phyloP scores from a whole-genome alignment of 805 yeast genomes.

The Barnettozyma populi region DNA sequence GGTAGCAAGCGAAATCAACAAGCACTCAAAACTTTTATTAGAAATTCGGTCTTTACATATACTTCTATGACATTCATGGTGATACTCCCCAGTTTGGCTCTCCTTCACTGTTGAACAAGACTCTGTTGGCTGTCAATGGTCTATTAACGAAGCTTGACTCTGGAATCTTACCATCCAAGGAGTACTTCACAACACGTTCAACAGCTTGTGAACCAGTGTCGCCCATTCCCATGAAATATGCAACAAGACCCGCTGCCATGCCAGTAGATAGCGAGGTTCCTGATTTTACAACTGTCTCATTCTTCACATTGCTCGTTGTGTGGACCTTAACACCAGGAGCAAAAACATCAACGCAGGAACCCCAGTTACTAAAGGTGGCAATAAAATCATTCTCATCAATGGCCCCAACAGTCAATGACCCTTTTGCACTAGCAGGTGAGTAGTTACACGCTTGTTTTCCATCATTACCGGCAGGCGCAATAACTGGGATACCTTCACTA shows the following conservation, averaged over 20 bases:
- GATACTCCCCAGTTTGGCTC: slow-evolving; percentile 22
- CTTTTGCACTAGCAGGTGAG: slow-evolving; percentile 44
- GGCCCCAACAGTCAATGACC: slow-evolving; percentile 82
- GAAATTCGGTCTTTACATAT: too few species aligned
- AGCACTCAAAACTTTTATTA: too few species aligned
- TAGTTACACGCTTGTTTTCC: slow-evolving; percentile 37
- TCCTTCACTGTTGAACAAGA: slow-evolving; percentile 38
- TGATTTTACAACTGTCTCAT: slow-evolving; percentile 28
- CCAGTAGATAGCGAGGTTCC: slow-evolving; percentile 51
- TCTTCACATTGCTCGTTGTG: slow-evolving; percentile 33
- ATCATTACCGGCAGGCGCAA: slow-evolving; percentile 48
- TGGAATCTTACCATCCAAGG: slow-evolving; percentile 46
- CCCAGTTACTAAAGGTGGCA: slow-evolving; percentile 41
- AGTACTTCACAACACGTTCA: slow-evolving; percentile 35
- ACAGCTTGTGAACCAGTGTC: slow-evolving; percentile 31
- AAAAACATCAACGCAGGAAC: slow-evolving; percentile 47
- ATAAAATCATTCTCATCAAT: slow-evolving; percentile 59
- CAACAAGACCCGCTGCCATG: slow-evolving; percentile 39
- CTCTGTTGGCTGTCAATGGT: slow-evolving; percentile 55
- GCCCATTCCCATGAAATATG: slow-evolving; percentile 39
- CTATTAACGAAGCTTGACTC: slow-evolving; percentile 38
- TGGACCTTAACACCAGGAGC: slow-evolving; percentile 44
- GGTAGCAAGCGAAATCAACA: too few species aligned
- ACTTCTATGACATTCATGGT: slow-evolving; percentile 2
- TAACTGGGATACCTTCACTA: slow-evolving; percentile 38